These are phyloP conservation scores for Scheffersomyces ergatensis DNA, from an alignment of 805 yeast species.

Conservation along the genomic window DNA sequence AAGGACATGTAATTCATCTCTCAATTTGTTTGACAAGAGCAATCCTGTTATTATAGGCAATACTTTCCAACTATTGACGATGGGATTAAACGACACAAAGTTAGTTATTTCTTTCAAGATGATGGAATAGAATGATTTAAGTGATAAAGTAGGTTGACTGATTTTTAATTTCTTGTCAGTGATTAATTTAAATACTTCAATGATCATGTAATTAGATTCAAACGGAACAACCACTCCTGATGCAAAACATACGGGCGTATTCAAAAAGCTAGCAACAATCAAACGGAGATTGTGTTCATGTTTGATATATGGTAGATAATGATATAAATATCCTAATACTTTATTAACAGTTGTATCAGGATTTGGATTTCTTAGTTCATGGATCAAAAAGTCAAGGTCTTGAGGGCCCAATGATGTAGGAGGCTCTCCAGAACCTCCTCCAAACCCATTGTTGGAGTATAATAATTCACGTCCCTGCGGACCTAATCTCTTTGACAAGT, in stretches of 20 bases:
- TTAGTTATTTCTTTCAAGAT: slow-evolving; percentile 30
- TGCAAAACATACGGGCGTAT: slow-evolving; percentile 36
- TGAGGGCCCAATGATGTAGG: slow-evolving; percentile 20
- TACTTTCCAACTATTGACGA: slow-evolving; percentile 42
- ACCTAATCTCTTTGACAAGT: slow-evolving; percentile 1
- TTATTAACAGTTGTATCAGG: slow-evolving; percentile 26
- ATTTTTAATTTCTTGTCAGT: slow-evolving; percentile 44
- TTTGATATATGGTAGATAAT: slow-evolving; percentile 51
- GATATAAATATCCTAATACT: slow-evolving; percentile 46
- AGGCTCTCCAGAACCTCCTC: not conserved
- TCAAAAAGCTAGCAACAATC: slow-evolving; percentile 42
- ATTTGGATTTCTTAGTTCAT: slow-evolving; percentile 42
- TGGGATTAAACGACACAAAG: slow-evolving; percentile 26
- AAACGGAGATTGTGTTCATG: slow-evolving; percentile 44
- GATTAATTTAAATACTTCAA: slow-evolving; percentile 49
- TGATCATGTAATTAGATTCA: slow-evolving; percentile 32
- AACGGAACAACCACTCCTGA: slow-evolving; percentile 14
- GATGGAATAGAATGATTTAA: slow-evolving; percentile 41
- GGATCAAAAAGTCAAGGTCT: slow-evolving; percentile 47
- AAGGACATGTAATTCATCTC: slow-evolving; percentile 30
- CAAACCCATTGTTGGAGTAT: not conserved
- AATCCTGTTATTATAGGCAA: slow-evolving; percentile 49
- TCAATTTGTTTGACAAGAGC: slow-evolving; percentile 30
- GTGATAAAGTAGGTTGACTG: slow-evolving; percentile 47
- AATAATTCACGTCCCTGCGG: slow-evolving; percentile 7